Percentiles rank a stretch among this genome's conserved stretches.
Evolutionary conservation across 805 yeast genomes (phyloP).

Genomic region (Candida piceae): DNA sequence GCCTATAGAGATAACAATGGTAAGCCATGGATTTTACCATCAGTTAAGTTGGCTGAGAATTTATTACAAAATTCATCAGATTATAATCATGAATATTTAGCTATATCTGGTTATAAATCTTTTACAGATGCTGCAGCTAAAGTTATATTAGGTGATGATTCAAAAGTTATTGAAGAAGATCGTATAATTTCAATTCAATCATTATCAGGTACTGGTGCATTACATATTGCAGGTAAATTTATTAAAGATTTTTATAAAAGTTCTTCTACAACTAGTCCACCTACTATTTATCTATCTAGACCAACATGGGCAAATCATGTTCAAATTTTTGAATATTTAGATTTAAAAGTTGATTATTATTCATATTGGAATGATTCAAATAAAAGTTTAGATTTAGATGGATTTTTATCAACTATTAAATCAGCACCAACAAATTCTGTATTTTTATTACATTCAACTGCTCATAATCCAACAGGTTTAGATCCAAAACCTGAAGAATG

Average conservation of each 20-base stretch:
- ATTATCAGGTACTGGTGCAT: constrained; percentile 85
- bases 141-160: constrained; percentile 62
- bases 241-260: constrained; percentile 45
- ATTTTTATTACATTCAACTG: constrained; percentile 87
- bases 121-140: constrained; percentile 69
- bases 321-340: constrained; percentile 71
- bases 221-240: constrained; percentile 80
- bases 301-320: constrained; percentile 99
- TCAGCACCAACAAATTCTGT: constrained; percentile 72
- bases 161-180: constrained; percentile 43
- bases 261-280: constrained; percentile 6
- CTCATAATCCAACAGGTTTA: constrained; percentile 96
- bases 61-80: constrained; percentile 51
- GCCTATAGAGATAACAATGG: constrained; percentile 93
- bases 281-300: constrained; percentile 61
- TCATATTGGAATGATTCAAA: constrained; percentile 81
- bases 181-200: constrained; percentile 66
- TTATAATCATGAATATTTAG: constrained; percentile 82
- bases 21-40: constrained; percentile 83
- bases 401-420: constrained; percentile 57
- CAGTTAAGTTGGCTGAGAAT: constrained; percentile 68
- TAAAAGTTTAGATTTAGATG: constrained; percentile 68
- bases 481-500: constrained; percentile 87
- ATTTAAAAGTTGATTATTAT: constrained; percentile 61
- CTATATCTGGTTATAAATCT: constrained; percentile 70